These are phyloP conservation scores for Aspergillus wentii DNA, from an alignment of 495 filamentous ascomycete species.

Conservation along the genomic window DNA sequence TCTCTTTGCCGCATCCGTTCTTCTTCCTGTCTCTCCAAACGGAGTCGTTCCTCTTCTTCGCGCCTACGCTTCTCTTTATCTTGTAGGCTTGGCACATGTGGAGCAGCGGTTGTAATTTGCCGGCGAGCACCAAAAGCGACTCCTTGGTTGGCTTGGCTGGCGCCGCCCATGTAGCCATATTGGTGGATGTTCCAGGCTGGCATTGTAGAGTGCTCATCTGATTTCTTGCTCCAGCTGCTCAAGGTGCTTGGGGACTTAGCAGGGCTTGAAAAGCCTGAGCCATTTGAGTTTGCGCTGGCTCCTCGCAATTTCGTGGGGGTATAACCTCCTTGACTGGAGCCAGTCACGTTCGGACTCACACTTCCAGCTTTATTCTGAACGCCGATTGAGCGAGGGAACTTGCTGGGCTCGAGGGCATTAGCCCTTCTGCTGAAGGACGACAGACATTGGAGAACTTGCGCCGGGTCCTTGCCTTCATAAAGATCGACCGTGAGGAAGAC, in stretches of 20 bases:
- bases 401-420: conserved; percentile 65
- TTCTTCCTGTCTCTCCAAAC: conserved; percentile 59
- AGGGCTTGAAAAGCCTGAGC: conserved; percentile 57
- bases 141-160: conserved; percentile 91
- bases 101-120: conserved; percentile 83
- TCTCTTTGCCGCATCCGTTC: conserved; percentile 56
- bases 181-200: conserved; percentile 99
- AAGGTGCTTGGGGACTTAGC: conserved; percentile 55
- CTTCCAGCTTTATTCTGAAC: conserved; percentile 53
- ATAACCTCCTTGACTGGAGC: conserved; percentile 40
- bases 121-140: conserved; percentile 85
- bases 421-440: conserved; percentile 87
- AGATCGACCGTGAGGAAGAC: conserved; percentile 97
- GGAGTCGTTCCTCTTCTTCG: conserved; percentile 59
- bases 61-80: conserved; percentile 59
- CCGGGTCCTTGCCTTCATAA: conserved; percentile 92
- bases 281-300: conserved; percentile 54
- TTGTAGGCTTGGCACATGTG: conserved; percentile 68
- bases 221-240: conserved; percentile 87
- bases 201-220: conserved; percentile 70
- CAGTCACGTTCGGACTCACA: conserved; percentile 68
- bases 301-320: conserved; percentile 46
- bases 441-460: conserved; percentile 92
- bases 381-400: conserved; percentile 67
- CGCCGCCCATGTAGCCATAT: conserved; percentile 98